These are phyloP conservation scores for Arabidopsis hybrid DNA, from an alignment of 441 rosid species.

Conservation along the genomic window DNA sequence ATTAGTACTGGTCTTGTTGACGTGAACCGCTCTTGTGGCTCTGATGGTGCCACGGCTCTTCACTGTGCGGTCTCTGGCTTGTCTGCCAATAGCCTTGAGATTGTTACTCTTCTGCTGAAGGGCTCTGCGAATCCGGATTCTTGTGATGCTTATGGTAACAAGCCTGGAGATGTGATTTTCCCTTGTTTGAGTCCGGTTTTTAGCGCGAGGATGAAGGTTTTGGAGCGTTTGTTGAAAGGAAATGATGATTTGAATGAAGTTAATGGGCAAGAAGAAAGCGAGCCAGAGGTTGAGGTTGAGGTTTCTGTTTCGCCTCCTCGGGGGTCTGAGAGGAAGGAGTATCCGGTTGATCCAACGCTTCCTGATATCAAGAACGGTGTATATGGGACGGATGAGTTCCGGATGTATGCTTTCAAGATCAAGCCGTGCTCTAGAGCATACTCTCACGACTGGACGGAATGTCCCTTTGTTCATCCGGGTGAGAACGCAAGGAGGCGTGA, in stretches of 20 bases:
- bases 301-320: conserved; percentile 47
- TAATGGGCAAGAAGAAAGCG: conserved; percentile 49
- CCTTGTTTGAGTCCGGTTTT: conserved; percentile 48
- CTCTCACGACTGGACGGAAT: conserved; percentile 82
- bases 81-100: conserved; percentile 52
- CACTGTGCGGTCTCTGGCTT: conserved; percentile 73
- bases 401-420: conserved; percentile 75
- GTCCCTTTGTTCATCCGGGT: conserved; percentile 80
- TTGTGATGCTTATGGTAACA: conserved; percentile 58
- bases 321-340: conserved; percentile 62
- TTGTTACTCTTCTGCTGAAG: conserved; percentile 57
- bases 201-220: conserved; percentile 52
- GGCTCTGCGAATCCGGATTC: conserved; percentile 57
- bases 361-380: conserved; percentile 71
- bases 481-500: conserved; percentile 85
- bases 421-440: conserved; percentile 83
- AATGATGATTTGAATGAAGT: conserved; percentile 39
- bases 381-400: conserved; percentile 70
- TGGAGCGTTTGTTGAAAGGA: conserved; percentile 54
- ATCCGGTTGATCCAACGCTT: conserved; percentile 62
- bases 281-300: neutral
- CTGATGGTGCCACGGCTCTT: conserved; percentile 67
- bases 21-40: conserved; percentile 62
- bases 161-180: conserved; percentile 58
- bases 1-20: conserved; percentile 55